Base-by-base conservation (phyloP, 768 basidiomycete species). In the Pleurotus citrinopileatus region DNA sequence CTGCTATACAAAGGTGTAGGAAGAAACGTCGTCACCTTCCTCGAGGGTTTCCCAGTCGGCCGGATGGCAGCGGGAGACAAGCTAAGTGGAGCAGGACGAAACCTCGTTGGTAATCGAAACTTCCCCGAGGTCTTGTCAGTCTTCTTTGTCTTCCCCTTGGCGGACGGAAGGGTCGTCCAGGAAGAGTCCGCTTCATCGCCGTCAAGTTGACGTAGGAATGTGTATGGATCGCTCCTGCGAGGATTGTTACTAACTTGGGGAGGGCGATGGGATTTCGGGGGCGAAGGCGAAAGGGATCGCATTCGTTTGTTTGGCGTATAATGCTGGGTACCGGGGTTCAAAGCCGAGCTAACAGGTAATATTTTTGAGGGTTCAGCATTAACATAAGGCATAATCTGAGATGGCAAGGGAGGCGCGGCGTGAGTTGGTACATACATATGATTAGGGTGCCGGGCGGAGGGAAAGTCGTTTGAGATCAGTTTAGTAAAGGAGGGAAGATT, bases 1-100 rank as follows among this genome's bases (percentile, higher is more conserved):
- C n/a, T 38, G n/a, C n/a, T n/a, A n/a, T n/a, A n/a, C 54, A 55
- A 29, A 9, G 55, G 55, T n/a, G 50, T 25, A 26, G 55, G 55
- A 23, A 56, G 34, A 12, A 51, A 56, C 2, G 55, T 56, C 32
- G 52, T 37, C 7, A 56, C 50, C 36, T 50, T 56, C 25, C 50
- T 32, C 20, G 50, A 42, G 1, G 50, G 23, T 4, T 19, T 28
- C n/a, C n/a, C n/a, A n/a, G n/a, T n/a, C n/a, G n/a, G n/a, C n/a
- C n/a, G n/a, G n/a, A n/a, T n/a, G n/a, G n/a, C n/a, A n/a, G n/a
- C n/a, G n/a, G n/a, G n/a, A n/a, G n/a, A n/a, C n/a, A n/a, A 26
- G 19, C 50, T 28, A 10, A 36, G 26, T 37, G 19, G 48, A 51
- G 34, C 34, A 51, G 48, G 48, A 10, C 48, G 29, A 22, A 51